phyloP scores from a whole-genome alignment of 148 eudicot genomes.

The Agrostemma githago region DNA sequence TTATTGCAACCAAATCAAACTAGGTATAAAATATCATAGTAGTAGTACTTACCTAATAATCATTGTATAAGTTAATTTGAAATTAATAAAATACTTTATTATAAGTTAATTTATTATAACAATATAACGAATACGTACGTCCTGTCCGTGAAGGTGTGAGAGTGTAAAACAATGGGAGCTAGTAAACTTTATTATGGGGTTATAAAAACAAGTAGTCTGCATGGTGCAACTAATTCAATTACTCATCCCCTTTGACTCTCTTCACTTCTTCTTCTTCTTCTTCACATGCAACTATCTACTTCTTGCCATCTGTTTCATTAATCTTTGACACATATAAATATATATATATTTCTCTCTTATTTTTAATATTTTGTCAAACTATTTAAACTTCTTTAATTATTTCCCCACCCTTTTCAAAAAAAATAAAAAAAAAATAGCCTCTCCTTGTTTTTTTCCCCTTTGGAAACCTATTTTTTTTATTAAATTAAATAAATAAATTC shows the following conservation, averaged over 20 bases:
- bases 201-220: conserved; percentile 31
- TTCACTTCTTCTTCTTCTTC: neutral
- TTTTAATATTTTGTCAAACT: neutral
- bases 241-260: neutral
- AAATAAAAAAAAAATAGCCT: neutral
- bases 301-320: conserved; percentile 18
- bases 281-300: conserved; percentile 23
- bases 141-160: neutral
- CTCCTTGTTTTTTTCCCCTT: neutral
- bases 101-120: too few species aligned
- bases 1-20: too few species aligned
- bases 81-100: too few species aligned
- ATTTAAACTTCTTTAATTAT: conserved; percentile 9
- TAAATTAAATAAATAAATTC: too few species aligned
- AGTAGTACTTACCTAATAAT: too few species aligned
- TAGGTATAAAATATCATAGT: too few species aligned
- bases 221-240: conserved; percentile 13
- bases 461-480: neutral
- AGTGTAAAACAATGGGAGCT: conserved; percentile 7
- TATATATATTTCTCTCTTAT: neutral
- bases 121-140: too few species aligned
- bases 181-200: conserved; percentile 8
- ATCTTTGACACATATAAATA: conserved; percentile 18
- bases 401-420: neutral
- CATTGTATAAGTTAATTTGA: too few species aligned